Base-by-base conservation (phyloP, 768 basidiomycete genomes). In the Suillus sp. region DNA sequence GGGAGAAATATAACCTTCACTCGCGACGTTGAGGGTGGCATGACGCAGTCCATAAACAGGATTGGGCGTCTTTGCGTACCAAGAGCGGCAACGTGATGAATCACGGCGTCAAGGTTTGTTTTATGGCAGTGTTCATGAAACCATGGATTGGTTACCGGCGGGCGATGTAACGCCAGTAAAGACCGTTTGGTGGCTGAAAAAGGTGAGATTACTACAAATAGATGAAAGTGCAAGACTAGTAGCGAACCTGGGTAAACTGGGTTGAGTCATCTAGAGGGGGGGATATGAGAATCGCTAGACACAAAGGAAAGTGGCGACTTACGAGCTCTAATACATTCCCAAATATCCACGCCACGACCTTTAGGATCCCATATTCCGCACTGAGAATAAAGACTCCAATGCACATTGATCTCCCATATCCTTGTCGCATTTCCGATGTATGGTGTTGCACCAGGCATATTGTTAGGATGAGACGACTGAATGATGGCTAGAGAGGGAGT, bases 271-370 rank as follows among this genome's bases (percentile, higher is more conserved):
- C 89, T 90, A 62, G 59, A 56, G 10, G 54, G 58, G 58, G 10
- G 54, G 62, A 59, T 27, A 58, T 61, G 69, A 64, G 38, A 6
- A 40, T 14, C 51, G 57, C 20, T 47, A 43, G 27, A 22, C 42
- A n/a, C 45, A 22, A 54, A 22, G n/a, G 48, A 61, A 37, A 62
- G 43, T 32, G 59, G 65, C 42, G 59, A 55, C 87, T 75, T 75
- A 91, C 90, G 90, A 68, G 84, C 83, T 74, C 79, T 75, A 60
- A 90, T 78, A 71, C 90, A 91, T 69, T 91, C 89, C 89, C 89
- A 91, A 61, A 91, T 83, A 62, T 90, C 87, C 47, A 91, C 90
- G 32, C 87, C 85, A 45, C 84, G 83, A 59, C 84, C 80, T 74
- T 81, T 83, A 27, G 83, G 75, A 74, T 91, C 86, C 89, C 89